Evolutionary conservation across 2,329 filamentous ascomycete species (phyloP).

Genomic region (Fusarium sp.): DNA sequence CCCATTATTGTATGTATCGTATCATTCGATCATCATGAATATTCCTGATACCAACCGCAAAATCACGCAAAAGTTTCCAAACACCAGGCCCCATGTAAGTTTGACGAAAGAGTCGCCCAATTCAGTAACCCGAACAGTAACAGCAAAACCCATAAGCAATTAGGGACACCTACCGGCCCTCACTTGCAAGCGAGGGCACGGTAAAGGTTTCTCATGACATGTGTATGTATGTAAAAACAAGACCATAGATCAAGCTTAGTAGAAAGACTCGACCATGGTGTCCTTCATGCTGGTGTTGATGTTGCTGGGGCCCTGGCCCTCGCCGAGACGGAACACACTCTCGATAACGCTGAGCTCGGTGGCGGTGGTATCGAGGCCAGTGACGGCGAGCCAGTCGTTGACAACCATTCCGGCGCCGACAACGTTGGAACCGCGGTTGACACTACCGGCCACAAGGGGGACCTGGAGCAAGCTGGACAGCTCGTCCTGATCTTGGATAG

Average conservation of each 20-base stretch:
- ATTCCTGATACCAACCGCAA: conserved; percentile 33
- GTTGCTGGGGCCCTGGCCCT: conserved; percentile 83
- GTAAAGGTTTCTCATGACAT: not conserved
- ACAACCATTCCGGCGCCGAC: conserved; percentile 80
- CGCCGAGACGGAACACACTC: conserved; percentile 93
- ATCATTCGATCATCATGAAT: conserved; percentile 39
- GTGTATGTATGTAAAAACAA: conserved; percentile 14
- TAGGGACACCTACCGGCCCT: too few species aligned
- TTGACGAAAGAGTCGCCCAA: conserved; percentile 31
- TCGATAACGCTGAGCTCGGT: conserved; percentile 97
- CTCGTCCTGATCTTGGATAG: conserved; percentile 98
- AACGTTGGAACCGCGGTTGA: conserved; percentile 93
- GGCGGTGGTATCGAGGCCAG: conserved; percentile 94
- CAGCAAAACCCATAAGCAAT: conserved; percentile 34
- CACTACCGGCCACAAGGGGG: conserved; percentile 91
- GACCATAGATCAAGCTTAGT: conserved; percentile 68
- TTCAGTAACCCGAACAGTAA: conserved; percentile 25
- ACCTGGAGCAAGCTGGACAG: conserved; percentile 94
- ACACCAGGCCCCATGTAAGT: conserved; percentile 45
- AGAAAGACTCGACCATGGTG: conserved; percentile 99
- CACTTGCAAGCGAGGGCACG: too few species aligned
- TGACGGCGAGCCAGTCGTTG: conserved; percentile 95
- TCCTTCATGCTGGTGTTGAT: conserved; percentile 93
- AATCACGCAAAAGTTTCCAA: conserved; percentile 41
- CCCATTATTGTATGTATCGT: conserved; percentile 17